A percentile compares a stretch with the other conserved stretches of the same genome.
These are phyloP conservation scores for Sporothrix variecibatus DNA, from an alignment of 2,329 filamentous ascomycete species.

Conservation along the genomic window DNA sequence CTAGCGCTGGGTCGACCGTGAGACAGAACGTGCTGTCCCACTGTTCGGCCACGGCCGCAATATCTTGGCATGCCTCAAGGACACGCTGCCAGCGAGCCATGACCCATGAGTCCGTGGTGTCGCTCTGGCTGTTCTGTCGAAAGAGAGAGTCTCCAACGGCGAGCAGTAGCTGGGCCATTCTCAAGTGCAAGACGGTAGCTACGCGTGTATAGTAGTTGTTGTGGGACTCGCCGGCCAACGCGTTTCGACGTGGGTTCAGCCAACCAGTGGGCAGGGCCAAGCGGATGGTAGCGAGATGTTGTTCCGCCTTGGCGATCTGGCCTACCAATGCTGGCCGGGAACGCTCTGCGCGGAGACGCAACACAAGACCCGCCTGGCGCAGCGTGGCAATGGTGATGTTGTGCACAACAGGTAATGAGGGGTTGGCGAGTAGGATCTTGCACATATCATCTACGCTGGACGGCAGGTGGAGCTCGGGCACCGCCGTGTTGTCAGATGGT, in stretches of 20 bases:
- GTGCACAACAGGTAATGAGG: not conserved
- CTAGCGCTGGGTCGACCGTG: not conserved
- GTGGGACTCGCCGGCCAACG: not conserved
- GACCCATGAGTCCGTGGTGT: not conserved
- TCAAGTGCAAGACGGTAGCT: not conserved
- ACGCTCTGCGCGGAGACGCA: not conserved
- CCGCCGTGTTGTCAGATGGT: not conserved
- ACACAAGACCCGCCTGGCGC: not conserved
- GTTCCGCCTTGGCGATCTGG: not conserved
- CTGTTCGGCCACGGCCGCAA: not conserved
- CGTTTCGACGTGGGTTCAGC: not conserved
- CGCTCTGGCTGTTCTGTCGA: not conserved
- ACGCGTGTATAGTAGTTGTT: not conserved
- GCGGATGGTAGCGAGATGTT: not conserved
- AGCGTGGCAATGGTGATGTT: constrained; percentile 5
- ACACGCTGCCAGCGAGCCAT: not conserved
- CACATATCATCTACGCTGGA: not conserved
- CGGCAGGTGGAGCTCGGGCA: not conserved
- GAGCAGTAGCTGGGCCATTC: not conserved
- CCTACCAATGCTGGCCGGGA: not conserved
- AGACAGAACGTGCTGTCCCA: constrained; percentile 8
- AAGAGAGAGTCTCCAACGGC: not conserved
- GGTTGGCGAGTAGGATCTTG: not conserved
- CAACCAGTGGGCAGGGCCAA: constrained; percentile 1
- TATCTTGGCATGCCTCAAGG: constrained; percentile 3